Evolutionary conservation across 345 rosid genomes (phyloP).

Genomic region (Dovyalis caffra): DNA sequence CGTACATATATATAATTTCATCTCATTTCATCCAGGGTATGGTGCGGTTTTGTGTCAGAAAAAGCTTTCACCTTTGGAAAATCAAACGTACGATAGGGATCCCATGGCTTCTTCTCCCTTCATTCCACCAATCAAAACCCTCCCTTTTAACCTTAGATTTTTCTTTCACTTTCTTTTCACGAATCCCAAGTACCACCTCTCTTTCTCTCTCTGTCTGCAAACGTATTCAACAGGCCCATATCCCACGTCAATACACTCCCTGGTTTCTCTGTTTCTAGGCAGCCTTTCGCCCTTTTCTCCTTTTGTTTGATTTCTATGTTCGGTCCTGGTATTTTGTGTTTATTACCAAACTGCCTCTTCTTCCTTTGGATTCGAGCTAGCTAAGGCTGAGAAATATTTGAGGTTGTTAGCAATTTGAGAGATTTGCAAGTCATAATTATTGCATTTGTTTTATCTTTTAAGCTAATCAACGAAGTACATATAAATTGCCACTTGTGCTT

Average conservation of each 20-base stretch:
- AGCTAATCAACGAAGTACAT: constrained; percentile 28
- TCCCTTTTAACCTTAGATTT: constrained; percentile 18
- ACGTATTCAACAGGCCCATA: constrained; percentile 10
- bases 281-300: constrained; percentile 2
- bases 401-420: constrained; percentile 15
- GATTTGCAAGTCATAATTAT: constrained; percentile 35
- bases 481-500: not conserved
- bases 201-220: constrained; percentile 3
- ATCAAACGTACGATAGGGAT: not conserved
- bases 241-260: not conserved
- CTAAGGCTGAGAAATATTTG: not conserved
- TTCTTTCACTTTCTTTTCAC: constrained; percentile 7
- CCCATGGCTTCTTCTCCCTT: not conserved
- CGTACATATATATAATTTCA: no score
- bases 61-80: not conserved
- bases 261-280: constrained; percentile 16
- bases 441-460: constrained; percentile 34
- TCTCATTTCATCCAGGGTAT: no score
- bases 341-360: not conserved
- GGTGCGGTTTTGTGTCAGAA: constrained; percentile 16
- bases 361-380: constrained; percentile 1
- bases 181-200: constrained; percentile 23
- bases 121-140: constrained; percentile 20
- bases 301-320: not conserved
- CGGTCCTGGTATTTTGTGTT: not conserved